Evolutionary conservation across 441 rosid species (phyloP).

Genomic region (Gossypium lobatum): DNA sequence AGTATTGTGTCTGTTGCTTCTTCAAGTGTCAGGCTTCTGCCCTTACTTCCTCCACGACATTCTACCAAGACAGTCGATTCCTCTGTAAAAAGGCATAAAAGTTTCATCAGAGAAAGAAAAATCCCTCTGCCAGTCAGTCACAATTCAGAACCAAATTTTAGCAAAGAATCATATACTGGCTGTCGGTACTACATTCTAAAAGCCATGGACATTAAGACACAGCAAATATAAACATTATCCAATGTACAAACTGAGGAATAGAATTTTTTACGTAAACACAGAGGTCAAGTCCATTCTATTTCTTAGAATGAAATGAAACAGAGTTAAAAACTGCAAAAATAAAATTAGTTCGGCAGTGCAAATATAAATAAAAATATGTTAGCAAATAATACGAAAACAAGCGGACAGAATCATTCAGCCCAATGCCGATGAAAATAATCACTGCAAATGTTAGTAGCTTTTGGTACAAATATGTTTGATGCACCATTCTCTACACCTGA

Average conservation of each 20-base stretch:
- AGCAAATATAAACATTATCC: not conserved
- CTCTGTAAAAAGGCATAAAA: conserved; percentile 41
- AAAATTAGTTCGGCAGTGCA: not conserved
- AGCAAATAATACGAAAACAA: not conserved
- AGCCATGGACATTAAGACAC: not conserved
- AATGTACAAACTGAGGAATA: not conserved
- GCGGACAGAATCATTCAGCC: not conserved
- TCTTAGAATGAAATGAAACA: not conserved
- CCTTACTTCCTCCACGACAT: conserved; percentile 49
- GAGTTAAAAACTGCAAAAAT: not conserved
- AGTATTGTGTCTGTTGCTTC: conserved; percentile 94
- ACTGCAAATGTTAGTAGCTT: not conserved
- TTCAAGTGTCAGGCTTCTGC: conserved; percentile 87
- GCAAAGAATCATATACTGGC: conserved; percentile 9
- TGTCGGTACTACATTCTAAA: conserved; percentile 2
- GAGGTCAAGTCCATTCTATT: not conserved
- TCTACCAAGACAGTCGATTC: conserved; percentile 60
- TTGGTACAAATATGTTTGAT: not conserved
- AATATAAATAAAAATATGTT: not conserved
- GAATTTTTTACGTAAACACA: not conserved
- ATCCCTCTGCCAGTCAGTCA: conserved; percentile 3
- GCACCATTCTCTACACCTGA: not conserved
- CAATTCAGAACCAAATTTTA: conserved; percentile 15
- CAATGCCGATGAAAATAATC: not conserved
- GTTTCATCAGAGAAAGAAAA: conserved; percentile 22